Evolutionary conservation across 345 rosid genomes (phyloP).

Genomic region (Punica granatum): DNA sequence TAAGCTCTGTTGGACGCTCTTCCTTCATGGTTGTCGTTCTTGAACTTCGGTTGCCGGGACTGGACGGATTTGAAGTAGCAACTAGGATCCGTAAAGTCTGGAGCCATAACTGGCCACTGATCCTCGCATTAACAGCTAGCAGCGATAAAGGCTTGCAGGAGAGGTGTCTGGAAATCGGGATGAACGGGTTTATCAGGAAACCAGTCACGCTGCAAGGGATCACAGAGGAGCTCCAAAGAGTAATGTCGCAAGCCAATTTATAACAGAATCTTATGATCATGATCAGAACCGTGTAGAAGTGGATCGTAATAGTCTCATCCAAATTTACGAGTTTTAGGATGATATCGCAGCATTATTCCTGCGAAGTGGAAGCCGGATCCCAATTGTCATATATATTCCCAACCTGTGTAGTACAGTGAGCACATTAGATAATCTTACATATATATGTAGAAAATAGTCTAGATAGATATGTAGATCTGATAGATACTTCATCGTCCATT

Average conservation of each 20-base stretch:
- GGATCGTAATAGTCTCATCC: no score
- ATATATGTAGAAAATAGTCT: no score
- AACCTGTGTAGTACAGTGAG: no score
- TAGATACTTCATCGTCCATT: no score
- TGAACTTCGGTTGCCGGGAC: constrained; percentile 76
- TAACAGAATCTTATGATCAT: background rate
- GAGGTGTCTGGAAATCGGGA: constrained; percentile 56
- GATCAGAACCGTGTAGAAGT: background rate
- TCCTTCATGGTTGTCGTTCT: constrained; percentile 54
- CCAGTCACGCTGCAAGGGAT: constrained; percentile 61
- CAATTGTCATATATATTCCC: no score
- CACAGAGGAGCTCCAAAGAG: constrained; percentile 58
- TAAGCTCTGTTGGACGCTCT: constrained; percentile 34
- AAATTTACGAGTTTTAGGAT: no score
- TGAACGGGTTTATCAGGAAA: constrained; percentile 71
- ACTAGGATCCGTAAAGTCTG: constrained; percentile 50
- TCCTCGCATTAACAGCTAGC: constrained; percentile 53
- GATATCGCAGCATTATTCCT: background rate
- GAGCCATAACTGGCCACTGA: constrained; percentile 58
- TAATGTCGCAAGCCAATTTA: constrained; percentile 5
- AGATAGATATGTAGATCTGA: no score
- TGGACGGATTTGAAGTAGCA: constrained; percentile 89
- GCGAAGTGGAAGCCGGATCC: no score
- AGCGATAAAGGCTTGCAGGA: constrained; percentile 51
- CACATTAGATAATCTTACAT: no score